A percentile compares a stretch with the other conserved stretches of the same genome.
phyloP scores from a whole-genome alignment of 2,329 filamentous ascomycete genomes.

The Teratosphaeria pseudoeucalypti region DNA sequence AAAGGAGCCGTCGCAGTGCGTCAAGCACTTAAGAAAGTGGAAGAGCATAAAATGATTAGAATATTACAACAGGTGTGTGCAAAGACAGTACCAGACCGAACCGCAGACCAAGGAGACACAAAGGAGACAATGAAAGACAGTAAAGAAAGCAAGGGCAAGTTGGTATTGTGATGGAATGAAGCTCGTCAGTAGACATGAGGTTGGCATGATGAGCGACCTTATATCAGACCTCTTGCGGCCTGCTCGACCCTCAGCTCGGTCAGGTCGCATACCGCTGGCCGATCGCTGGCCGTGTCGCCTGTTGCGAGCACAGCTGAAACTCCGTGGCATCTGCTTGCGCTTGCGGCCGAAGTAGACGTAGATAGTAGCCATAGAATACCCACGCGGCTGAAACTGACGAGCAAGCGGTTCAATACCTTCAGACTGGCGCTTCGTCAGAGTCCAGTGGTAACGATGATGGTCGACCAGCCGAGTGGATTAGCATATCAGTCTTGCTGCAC shows the following conservation, averaged over 20 bases:
- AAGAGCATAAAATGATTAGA: conserved; percentile 5
- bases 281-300: neutral
- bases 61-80: conserved; percentile 4
- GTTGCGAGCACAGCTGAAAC: neutral
- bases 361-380: neutral
- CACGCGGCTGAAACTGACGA: conserved; percentile 7
- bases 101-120: conserved; percentile 18
- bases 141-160: conserved; percentile 4
- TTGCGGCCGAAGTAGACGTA: neutral
- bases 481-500: conserved; percentile 9
- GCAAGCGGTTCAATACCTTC: neutral
- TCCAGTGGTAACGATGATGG: neutral
- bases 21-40: conserved; percentile 18
- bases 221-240: conserved; percentile 1
- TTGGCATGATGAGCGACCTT: conserved; percentile 3
- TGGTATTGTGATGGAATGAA: conserved; percentile 2
- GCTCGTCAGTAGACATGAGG: neutral
- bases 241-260: neutral
- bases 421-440: conserved; percentile 1
- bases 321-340: neutral
- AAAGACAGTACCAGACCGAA: conserved; percentile 22
- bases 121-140: conserved; percentile 21
- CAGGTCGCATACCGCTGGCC: conserved; percentile 2
- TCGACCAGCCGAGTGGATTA: conserved; percentile 10
- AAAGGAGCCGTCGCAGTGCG: conserved; percentile 9